Percentiles rank a stretch among this genome's conserved stretches.
These are phyloP conservation scores for Candida multigemmis DNA, from an alignment of 805 yeast species.

Conservation along the genomic window DNA sequence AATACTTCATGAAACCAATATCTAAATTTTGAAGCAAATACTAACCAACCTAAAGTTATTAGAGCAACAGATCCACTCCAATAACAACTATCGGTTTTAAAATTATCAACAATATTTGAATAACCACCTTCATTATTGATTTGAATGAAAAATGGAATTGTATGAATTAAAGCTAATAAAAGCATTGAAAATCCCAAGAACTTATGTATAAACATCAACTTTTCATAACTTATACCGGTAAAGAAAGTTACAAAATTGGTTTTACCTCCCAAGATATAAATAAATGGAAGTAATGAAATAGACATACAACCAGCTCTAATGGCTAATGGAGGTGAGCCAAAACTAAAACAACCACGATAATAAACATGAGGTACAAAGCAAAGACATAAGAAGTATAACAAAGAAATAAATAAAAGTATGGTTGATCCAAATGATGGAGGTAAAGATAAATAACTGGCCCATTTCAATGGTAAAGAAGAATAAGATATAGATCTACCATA, in stretches of 20 bases:
- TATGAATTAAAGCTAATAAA: conserved; percentile 38
- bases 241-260: conserved; percentile 37
- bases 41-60: conserved; percentile 33
- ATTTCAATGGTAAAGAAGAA: conserved; percentile 15
- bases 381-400: conserved; percentile 22
- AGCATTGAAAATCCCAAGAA: conserved; percentile 34
- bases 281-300: conserved; percentile 40
- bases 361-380: conserved; percentile 41
- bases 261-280: conserved; percentile 44
- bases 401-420: conserved; percentile 24
- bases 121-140: conserved; percentile 41
- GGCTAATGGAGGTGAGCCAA: conserved; percentile 53
- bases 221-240: conserved; percentile 50
- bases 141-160: conserved; percentile 41
- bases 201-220: conserved; percentile 43
- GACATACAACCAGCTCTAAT: conserved; percentile 45
- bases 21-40: conserved; percentile 36
- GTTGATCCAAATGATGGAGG: conserved; percentile 30
- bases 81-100: conserved; percentile 11
- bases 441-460: conserved; percentile 17
- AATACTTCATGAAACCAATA: conserved; percentile 36
- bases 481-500: conserved; percentile 28
- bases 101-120: conserved; percentile 8
- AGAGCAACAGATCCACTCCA: conserved; percentile 41
- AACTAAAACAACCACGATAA: conserved; percentile 43